Evolutionary conservation across 2,329 filamentous ascomycete genomes (phyloP), one percentile per base, ranked within the genome.

Genomic region (Hypoxylon sp.): DNA sequence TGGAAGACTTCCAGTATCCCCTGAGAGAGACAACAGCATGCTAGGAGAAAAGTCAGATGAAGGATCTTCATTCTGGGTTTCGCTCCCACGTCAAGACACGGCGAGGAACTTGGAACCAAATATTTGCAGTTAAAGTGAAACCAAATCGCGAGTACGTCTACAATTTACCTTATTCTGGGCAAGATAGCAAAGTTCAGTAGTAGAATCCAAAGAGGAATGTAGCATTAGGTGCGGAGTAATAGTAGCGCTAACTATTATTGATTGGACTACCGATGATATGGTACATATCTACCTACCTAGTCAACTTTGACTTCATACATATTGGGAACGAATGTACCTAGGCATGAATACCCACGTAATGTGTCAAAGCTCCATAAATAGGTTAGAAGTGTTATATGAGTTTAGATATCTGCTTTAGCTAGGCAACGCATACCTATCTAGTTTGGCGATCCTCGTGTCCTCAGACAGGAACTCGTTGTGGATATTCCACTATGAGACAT

Each of bases 1-100:
- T 77, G 74, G 46, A 76, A 71, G 22, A 77, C 76, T 52, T 77
- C 73, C 14, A 67, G 64, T 14, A 52, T 22, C 11, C 57, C 14
- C 22, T 53, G 53, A 13, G 55, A 55, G 33, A 70, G 53, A 33
- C 24, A 5, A 14, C 57, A 61, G 17, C 54, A 63, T 54, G 44
- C 42, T 26, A 67, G 19, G 1, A 65, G 13, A 14, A 65, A 10
- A 11, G 50, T 35, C 29, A 56, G 6, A 22, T 17, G 42, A 26
- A 62, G 37, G 26, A 35, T 14, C 31, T 29, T 37, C 62, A 68
- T 70, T 1, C 22, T 47, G 3, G 10, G n/a, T 44, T 33, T 10
- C 17, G 19, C 13, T 37, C 26, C 26, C 54, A 0, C n/a, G 42
- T 44, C 1, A 44, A 44, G 3, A 44, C 1, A 5, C 14, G 14